Evolutionary conservation across 805 yeast genomes (phyloP), one percentile per base, ranked within the genome.

Genomic region (Pichia nanzhaoensis): DNA sequence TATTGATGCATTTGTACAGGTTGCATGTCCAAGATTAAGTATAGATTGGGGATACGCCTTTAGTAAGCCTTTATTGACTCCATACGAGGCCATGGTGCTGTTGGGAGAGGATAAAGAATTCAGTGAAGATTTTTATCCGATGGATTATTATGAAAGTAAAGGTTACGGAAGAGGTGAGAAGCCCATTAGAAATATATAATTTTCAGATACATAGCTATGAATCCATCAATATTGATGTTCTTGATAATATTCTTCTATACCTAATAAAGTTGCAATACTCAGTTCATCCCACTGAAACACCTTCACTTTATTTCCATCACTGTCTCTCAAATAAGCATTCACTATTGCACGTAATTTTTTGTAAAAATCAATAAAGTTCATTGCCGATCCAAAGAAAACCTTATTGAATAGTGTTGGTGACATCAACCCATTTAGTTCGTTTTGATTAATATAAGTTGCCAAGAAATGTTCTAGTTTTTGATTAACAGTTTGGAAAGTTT

Each of bases 11-110:
- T 93, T 93, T 72, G 85, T 93, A 13, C 99, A 93, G 64, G 95
- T 93, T 3, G 99, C 99, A 0, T 93, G 99, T 61, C 99, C 99
- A 0, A 72, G 99, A 56, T 68, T 93, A 38, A 87, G 96, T 2
- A 91, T 93, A 35, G 99, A 93, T 63, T 93, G 99, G 99, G 99
- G 99, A 0, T 93, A 93, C 62, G 99, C 99, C 0, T 93, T 93
- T 59, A 80, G 80, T 48, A 85, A 84, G 58, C 99, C 99, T 0
- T 67, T 93, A 36, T 66, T 93, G 47, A 91, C 99, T 0, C 99
- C 99, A 0, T 93, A 93, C 60, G 99, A 93, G 60, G 88, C 96
- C 0, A 88, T 86, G 87, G 95, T 90, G 5, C 75, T 89, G 74
- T 63, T 93, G 53, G 83, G 77, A 7, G 73, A 80, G 38, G 97